Percentiles rank a stretch among this genome's conserved stretches.
These are phyloP conservation scores for Vitis riparia DNA, from an alignment of 164 flowering plant species.

Conservation along the genomic window DNA sequence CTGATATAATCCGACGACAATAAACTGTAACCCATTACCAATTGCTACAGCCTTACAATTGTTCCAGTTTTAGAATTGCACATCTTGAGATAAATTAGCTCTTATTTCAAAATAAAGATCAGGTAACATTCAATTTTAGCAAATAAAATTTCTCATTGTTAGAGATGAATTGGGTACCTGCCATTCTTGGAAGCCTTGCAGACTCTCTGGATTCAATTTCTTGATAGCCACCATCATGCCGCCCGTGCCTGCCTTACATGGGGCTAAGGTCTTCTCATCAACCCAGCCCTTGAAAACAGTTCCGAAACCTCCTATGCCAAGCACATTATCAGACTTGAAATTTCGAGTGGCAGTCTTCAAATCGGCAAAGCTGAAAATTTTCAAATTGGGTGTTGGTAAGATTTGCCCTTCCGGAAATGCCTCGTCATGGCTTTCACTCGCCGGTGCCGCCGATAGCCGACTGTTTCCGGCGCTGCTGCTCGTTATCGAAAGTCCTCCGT, in stretches of 20 bases:
- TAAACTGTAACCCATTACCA: too few relatives aligned
- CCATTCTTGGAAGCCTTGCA: slow-evolving; percentile 74
- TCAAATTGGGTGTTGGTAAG: slow-evolving; percentile 49
- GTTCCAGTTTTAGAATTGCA: too few relatives aligned
- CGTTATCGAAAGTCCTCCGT: slow-evolving; percentile 18
- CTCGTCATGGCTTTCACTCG: slow-evolving; percentile 31
- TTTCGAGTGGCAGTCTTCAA: slow-evolving; percentile 53
- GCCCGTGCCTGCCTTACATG: slow-evolving; percentile 47
- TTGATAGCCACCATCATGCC: slow-evolving; percentile 70
- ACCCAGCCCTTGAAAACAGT: slow-evolving; percentile 71
- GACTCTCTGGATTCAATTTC: slow-evolving; percentile 60
- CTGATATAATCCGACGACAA: too few relatives aligned
- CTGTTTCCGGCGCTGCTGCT: slow-evolving; percentile 20
- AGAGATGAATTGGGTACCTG: slow-evolving; percentile 37
- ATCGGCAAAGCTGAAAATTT: slow-evolving; percentile 51
- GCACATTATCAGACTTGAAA: slow-evolving; percentile 48
- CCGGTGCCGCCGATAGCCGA: slow-evolving; percentile 24
- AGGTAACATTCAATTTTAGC: background rate
- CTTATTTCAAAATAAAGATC: too few relatives aligned
- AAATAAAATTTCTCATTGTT: background rate
- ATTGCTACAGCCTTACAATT: too few relatives aligned
- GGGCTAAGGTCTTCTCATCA: slow-evolving; percentile 52
- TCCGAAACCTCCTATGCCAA: slow-evolving; percentile 86
- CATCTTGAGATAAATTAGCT: too few relatives aligned
- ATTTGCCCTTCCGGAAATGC: slow-evolving; percentile 39